phyloP scores from a whole-genome alignment of 345 rosid species.

The Salix viminalis region DNA sequence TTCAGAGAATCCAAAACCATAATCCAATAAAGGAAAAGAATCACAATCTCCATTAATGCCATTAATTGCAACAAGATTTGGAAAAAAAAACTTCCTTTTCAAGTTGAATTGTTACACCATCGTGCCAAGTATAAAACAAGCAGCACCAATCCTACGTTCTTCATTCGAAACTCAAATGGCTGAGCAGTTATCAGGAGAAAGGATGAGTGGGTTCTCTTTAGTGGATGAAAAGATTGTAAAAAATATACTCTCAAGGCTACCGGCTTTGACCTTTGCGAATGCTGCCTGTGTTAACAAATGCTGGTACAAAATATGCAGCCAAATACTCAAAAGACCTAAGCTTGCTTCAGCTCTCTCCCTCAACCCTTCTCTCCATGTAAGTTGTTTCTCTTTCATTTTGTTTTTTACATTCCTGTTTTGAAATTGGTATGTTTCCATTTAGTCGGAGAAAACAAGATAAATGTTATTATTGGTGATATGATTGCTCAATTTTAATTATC shows the following conservation, averaged over 20 bases:
- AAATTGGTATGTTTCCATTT: neutral
- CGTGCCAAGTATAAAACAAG: slow-evolving; percentile 2
- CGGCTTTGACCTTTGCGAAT: slow-evolving; percentile 46
- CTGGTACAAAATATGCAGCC: slow-evolving; percentile 41
- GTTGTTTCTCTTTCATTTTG: neutral
- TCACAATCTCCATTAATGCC: slow-evolving; percentile 16
- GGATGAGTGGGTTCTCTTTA: slow-evolving; percentile 2
- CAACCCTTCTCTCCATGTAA: slow-evolving; percentile 33
- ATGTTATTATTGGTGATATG: too few species aligned
- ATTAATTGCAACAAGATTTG: slow-evolving; percentile 11
- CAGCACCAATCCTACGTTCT: neutral
- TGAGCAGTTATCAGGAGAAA: neutral
- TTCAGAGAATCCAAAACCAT: slow-evolving; percentile 7
- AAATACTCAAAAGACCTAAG: slow-evolving; percentile 46
- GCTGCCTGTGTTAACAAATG: slow-evolving; percentile 47
- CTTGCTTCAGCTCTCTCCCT: slow-evolving; percentile 57
- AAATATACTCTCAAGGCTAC: slow-evolving; percentile 40
- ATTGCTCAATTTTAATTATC: neutral
- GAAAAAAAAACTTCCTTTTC: neutral
- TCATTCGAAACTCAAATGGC: slow-evolving; percentile 11
- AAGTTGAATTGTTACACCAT: neutral
- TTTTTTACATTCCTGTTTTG: neutral
- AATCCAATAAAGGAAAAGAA: slow-evolving; percentile 11
- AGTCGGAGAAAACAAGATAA: neutral
- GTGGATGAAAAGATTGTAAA: slow-evolving; percentile 37